Evolutionary conservation across 345 rosid genomes (phyloP), one percentile per base, ranked within the genome.

Genomic region (Streptanthus diversifolius): DNA sequence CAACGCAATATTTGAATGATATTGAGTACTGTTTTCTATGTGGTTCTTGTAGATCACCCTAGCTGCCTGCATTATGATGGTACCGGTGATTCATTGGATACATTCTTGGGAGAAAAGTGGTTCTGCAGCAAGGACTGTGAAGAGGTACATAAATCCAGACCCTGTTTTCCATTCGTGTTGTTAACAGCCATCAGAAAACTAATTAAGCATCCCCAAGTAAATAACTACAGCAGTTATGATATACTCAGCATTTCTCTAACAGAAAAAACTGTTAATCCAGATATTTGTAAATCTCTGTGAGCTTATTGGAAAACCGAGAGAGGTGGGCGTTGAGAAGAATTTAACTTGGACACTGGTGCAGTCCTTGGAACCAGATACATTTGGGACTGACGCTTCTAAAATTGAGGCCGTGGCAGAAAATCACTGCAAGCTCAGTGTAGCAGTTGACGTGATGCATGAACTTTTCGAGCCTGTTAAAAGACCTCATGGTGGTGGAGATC

Each of bases 391-490:
- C 25, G 65, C 74, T 67, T 72, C 60, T 49, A 78, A 81, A 54
- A 43, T 72, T 33, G 89, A 86, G 71, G 71, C 75, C 33, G 73
- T 75, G 61, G 77, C 78, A 43, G 90, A 88, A 72, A 82, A 54
- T 67, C 79, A 82, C 54, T 79, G 85, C 80, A 93, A 76, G 83
- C 87, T 93, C 43, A 84, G 62, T 73, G 76, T 91, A 47, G 95
- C 97, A 14, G 85, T 88, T 51, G 82, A 73, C 14, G 88, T 91
- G 69, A 84, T 93, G 93, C 98, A 91, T 37, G 96, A 93, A 76
- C 89, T 96, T 76, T 93, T 93, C 19, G 86, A 93, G 80, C 83
- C 83, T 11, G 77, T 91, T 17, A 73, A 81, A 77, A 95, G 86
- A 37, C 77, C 85, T 79, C 60, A 11, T 69, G 81, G 79, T 12